Conservation (phyloP, 805 yeast genomes). For the Teunomyces atbi region DNA sequence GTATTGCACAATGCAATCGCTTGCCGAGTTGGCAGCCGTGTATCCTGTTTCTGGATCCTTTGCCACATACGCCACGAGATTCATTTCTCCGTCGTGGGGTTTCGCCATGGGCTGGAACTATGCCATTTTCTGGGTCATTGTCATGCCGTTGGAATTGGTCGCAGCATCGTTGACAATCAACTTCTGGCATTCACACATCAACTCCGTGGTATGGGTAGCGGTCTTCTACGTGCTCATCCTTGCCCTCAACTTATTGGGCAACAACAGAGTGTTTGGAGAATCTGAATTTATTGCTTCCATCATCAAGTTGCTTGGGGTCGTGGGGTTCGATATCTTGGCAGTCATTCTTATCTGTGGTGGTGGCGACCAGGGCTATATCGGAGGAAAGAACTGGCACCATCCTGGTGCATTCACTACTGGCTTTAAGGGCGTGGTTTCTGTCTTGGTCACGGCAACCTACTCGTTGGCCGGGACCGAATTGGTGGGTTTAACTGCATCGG, state of each 20-base stretch:
- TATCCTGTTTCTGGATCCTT: conserved; percentile 42
- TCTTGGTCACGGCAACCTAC: conserved; percentile 40
- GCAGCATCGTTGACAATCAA: conserved; percentile 41
- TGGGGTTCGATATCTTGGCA: conserved; percentile 42
- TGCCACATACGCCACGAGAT: conserved; percentile 39
- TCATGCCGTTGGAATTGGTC: conserved; percentile 42
- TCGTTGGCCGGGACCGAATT: conserved; percentile 45
- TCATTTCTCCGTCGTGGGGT: conserved; percentile 45
- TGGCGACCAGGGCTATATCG: conserved; percentile 38
- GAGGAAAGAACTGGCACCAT: conserved; percentile 35
- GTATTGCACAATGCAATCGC: conserved; percentile 43
- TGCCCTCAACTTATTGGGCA: conserved; percentile 29
- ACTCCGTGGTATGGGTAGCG: conserved; percentile 42
- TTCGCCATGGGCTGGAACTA: conserved; percentile 48
- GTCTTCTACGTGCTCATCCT: conserved; percentile 37
- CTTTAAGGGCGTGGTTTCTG: conserved; percentile 38
- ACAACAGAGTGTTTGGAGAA: conserved; percentile 38
- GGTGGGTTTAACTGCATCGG: conserved; percentile 39
- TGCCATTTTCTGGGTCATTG: conserved; percentile 44
- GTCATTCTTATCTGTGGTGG: conserved; percentile 40
- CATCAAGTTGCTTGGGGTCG: conserved; percentile 36
- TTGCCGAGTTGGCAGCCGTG: conserved; percentile 38
- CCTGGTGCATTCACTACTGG: conserved; percentile 38
- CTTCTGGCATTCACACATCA: conserved; percentile 39
- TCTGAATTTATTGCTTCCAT: conserved; percentile 36